Evolutionary conservation across 169 alveolate genomes (phyloP).

Genomic region (Amoebophrya sp.): DNA sequence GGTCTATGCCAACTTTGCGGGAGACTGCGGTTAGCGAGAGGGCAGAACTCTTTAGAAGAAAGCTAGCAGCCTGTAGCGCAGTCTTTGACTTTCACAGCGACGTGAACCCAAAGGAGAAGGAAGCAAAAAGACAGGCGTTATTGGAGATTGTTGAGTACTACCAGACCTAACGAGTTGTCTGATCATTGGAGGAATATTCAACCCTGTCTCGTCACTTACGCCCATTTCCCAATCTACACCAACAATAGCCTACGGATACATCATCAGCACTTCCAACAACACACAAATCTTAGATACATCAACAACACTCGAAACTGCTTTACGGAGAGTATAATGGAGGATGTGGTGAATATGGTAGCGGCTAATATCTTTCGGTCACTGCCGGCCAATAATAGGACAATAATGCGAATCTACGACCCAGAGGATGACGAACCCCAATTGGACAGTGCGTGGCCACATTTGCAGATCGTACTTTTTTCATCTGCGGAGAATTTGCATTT

Average conservation of each 20-base stretch:
- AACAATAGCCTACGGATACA: no score
- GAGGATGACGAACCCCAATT: slow-evolving; percentile 76
- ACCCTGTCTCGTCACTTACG: background rate
- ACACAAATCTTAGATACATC: slow-evolving; percentile 32
- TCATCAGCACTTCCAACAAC: background rate
- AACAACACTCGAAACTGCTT: slow-evolving; percentile 65
- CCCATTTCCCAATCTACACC: no score
- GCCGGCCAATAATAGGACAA: slow-evolving; percentile 46
- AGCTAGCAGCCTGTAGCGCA: slow-evolving; percentile 65
- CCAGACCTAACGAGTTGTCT: background rate
- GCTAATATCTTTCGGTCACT: slow-evolving; percentile 64
- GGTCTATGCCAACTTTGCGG: slow-evolving; percentile 55
- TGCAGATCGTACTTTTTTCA: slow-evolving; percentile 56
- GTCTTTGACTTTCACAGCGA: slow-evolving; percentile 58
- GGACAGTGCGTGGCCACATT: slow-evolving; percentile 70
- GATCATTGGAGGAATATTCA: background rate
- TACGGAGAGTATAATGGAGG: slow-evolving; percentile 62
- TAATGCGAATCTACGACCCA: slow-evolving; percentile 51
- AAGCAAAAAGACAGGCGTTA: slow-evolving; percentile 69
- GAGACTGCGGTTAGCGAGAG: slow-evolving; percentile 59
- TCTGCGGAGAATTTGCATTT: background rate
- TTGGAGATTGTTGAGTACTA: slow-evolving; percentile 71
- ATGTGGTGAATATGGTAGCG: slow-evolving; percentile 66
- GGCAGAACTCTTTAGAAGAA: slow-evolving; percentile 60
- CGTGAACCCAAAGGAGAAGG: slow-evolving; percentile 57